These are phyloP conservation scores for Chrysoporthe puriensis DNA, from an alignment of 2,329 filamentous ascomycete species.

Conservation along the genomic window DNA sequence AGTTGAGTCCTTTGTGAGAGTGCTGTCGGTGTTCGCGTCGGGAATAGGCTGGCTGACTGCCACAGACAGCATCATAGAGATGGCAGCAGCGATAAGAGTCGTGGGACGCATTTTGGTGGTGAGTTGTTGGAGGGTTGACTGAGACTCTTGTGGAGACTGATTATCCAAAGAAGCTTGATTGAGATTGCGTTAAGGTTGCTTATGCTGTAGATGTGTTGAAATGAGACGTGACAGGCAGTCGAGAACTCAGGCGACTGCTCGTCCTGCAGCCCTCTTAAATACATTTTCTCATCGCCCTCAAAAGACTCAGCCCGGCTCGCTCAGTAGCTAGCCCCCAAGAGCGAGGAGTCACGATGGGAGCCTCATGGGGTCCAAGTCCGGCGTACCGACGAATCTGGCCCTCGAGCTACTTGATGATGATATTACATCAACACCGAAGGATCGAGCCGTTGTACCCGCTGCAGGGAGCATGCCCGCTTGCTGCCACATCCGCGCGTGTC, in stretches of 20 bases:
- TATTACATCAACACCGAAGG: background rate
- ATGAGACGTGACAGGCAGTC: background rate
- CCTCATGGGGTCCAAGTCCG: conserved; percentile 5
- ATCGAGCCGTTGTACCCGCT: too few species aligned
- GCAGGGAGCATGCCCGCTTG: too few species aligned
- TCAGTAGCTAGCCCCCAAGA: background rate
- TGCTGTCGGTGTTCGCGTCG: background rate
- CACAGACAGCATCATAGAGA: conserved; percentile 14
- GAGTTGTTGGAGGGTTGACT: background rate
- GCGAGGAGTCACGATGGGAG: background rate
- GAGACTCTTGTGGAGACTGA: background rate
- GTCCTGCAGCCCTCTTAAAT: background rate
- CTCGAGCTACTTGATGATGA: background rate
- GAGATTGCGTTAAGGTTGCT: background rate
- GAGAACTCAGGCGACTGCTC: background rate
- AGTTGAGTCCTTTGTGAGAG: background rate
- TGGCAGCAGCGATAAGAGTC: conserved; percentile 13
- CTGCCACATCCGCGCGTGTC: too few species aligned
- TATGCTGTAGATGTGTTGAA: background rate
- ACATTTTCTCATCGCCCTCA: background rate
- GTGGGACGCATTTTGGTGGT: conserved; percentile 21
- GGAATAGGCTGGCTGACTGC: conserved; percentile 11
- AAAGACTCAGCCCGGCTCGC: background rate
- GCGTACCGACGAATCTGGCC: background rate
- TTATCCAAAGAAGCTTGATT: background rate